phyloP scores from a whole-genome alignment of 305 asterid genomes.

The Solanum hybrid region DNA sequence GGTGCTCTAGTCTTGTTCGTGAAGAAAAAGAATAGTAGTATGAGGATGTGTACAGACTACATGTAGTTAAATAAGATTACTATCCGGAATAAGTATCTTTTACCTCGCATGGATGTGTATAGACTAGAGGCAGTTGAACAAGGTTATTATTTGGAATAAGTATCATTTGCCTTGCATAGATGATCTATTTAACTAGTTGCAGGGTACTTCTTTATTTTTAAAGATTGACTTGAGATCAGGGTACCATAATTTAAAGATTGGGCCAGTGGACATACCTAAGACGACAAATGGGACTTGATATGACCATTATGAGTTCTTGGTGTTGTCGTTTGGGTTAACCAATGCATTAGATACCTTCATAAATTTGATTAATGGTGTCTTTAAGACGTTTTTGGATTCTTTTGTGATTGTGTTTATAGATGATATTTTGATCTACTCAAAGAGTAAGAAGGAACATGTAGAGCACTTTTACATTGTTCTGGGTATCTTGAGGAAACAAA shows the following conservation, averaged over 20 bases:
- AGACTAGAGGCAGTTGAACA: neutral
- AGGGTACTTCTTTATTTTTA: no score
- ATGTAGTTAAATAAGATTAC: no score
- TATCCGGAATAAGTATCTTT: neutral
- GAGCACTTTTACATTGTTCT: neutral
- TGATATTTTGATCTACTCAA: neutral
- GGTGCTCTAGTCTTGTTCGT: neutral
- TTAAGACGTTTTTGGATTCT: neutral
- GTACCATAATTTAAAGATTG: neutral
- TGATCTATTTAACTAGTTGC: neutral
- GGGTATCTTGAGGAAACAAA: neutral
- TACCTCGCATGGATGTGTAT: neutral
- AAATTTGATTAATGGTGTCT: neutral
- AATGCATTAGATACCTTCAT: neutral
- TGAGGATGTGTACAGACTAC: neutral
- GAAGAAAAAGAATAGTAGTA: neutral
- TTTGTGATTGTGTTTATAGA: neutral
- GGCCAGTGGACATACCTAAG: neutral
- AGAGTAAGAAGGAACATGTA: neutral
- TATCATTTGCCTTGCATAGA: neutral
- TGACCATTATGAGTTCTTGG: neutral
- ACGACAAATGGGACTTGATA: neutral
- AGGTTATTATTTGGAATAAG: neutral
- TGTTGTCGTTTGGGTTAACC: neutral
- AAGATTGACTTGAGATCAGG: neutral